These are phyloP conservation scores for Lactarius sanguifluus DNA, from an alignment of 768 basidiomycete genomes.

Conservation along the genomic window DNA sequence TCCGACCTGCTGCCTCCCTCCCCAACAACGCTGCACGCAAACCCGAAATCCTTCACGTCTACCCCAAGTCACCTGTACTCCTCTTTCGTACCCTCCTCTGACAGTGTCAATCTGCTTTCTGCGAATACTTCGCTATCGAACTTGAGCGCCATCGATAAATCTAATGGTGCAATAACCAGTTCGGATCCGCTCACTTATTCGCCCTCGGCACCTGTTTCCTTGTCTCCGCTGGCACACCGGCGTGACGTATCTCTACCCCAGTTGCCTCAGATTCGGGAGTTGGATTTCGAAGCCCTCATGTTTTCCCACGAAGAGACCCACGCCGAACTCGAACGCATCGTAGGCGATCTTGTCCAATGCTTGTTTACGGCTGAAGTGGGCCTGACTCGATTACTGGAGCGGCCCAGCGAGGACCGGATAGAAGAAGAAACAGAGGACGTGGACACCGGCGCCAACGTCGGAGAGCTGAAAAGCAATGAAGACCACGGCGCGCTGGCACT, in stretches of 20 bases:
- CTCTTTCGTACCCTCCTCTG: constrained; percentile 35
- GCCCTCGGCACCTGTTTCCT: constrained; percentile 28
- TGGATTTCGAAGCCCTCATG: constrained; percentile 65
- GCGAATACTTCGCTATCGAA: constrained; percentile 6
- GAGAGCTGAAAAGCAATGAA: neutral
- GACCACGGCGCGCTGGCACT: constrained; percentile 17
- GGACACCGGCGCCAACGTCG: constrained; percentile 4
- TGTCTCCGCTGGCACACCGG: constrained; percentile 31
- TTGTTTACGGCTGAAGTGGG: constrained; percentile 72
- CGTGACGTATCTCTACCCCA: constrained; percentile 30
- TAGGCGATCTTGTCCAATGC: constrained; percentile 78
- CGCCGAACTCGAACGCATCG: constrained; percentile 65
- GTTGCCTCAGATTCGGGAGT: constrained; percentile 51
- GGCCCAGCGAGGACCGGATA: constrained; percentile 50
- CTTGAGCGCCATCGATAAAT: constrained; percentile 3
- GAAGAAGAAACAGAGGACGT: constrained; percentile 61
- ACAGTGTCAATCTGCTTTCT: constrained; percentile 13
- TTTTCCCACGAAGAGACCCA: constrained; percentile 60
- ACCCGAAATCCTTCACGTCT: constrained; percentile 42
- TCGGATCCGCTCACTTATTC: constrained; percentile 13
- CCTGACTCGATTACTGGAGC: constrained; percentile 63
- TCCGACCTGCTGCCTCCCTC: constrained; percentile 74
- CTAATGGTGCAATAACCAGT: constrained; percentile 12
- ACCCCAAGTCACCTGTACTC: constrained; percentile 39
- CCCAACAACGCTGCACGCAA: constrained; percentile 47